Percentiles rank a stretch among this genome's conserved stretches.
Evolutionary conservation across 1,139 yeast genomes (phyloP).

Genomic region (Magnusiomyces fungicola): DNA sequence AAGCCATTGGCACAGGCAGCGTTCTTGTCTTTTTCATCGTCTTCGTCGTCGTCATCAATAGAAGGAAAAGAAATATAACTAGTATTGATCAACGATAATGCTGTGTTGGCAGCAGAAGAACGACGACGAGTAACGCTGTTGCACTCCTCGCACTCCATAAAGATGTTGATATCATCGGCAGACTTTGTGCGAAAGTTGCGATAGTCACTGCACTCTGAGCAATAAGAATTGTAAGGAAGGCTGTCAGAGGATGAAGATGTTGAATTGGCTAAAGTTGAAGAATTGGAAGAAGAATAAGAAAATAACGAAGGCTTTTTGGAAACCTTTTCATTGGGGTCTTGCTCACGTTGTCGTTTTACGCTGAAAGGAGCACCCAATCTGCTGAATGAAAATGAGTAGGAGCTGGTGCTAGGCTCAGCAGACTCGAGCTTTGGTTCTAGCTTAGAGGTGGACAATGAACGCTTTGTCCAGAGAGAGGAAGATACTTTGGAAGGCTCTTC

Average conservation of each 20-base stretch:
- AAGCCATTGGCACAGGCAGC: too few species aligned
- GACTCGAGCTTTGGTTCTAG: too few species aligned
- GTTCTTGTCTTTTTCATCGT: background rate
- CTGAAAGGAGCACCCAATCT: background rate
- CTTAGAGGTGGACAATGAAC: background rate
- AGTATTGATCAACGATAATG: background rate
- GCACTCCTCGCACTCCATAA: conserved; percentile 4
- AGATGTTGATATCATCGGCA: background rate
- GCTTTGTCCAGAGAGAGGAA: conserved; percentile 1
- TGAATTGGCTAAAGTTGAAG: too few species aligned
- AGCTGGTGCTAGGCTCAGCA: too few species aligned
- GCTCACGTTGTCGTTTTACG: background rate
- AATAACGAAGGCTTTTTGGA: too few species aligned
- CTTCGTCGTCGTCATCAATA: conserved; percentile 1
- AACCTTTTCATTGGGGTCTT: background rate
- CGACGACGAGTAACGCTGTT: conserved; percentile 1
- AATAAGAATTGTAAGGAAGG: background rate
- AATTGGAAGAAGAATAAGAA: too few species aligned
- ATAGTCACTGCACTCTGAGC: conserved; percentile 2
- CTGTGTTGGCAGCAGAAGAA: background rate
- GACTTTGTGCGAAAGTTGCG: background rate
- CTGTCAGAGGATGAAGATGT: too few species aligned
- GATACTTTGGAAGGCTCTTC: too few species aligned
- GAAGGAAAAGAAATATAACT: conserved; percentile 5
- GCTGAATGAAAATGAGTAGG: conserved; percentile 1